Conservation (phyloP, 176 grass and related monocot species). For the Poa annua region DNA sequence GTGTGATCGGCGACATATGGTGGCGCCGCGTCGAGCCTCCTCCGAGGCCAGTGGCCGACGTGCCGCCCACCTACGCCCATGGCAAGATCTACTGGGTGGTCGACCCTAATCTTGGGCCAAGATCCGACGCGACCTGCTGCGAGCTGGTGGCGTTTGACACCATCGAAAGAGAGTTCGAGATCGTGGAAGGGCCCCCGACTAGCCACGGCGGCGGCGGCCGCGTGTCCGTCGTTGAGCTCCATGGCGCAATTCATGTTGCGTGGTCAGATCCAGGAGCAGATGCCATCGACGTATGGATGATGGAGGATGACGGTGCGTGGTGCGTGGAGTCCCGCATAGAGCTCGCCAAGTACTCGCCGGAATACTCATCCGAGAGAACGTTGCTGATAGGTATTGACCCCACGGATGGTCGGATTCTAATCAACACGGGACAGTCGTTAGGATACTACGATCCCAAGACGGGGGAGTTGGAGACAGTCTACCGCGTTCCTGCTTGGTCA, state of each 20-base stretch:
- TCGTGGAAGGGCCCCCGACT: neutral
- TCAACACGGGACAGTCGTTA: constrained; percentile 1
- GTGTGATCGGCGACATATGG: neutral
- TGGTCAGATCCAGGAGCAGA: neutral
- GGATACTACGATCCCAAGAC: constrained; percentile 24
- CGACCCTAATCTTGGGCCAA: neutral
- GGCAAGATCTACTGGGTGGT: constrained; percentile 16
- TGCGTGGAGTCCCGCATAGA: neutral
- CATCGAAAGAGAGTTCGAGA: neutral
- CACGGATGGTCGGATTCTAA: neutral
- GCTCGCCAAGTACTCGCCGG: neutral
- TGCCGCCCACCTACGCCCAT: neutral
- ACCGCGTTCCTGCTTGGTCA: neutral
- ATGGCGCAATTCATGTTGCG: neutral
- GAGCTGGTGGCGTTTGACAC: neutral
- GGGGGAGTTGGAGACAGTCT: neutral
- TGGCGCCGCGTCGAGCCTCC: neutral
- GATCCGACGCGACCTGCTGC: neutral
- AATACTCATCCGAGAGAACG: neutral
- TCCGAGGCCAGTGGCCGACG: neutral
- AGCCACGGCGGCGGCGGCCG: no score
- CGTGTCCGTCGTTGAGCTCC: neutral
- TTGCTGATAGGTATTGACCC: neutral
- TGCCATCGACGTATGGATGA: neutral
- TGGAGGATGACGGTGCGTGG: neutral